Evolutionary conservation across 1,139 yeast species (phyloP), one percentile per base, ranked within the genome.

Genomic region (Candida albicans): DNA sequence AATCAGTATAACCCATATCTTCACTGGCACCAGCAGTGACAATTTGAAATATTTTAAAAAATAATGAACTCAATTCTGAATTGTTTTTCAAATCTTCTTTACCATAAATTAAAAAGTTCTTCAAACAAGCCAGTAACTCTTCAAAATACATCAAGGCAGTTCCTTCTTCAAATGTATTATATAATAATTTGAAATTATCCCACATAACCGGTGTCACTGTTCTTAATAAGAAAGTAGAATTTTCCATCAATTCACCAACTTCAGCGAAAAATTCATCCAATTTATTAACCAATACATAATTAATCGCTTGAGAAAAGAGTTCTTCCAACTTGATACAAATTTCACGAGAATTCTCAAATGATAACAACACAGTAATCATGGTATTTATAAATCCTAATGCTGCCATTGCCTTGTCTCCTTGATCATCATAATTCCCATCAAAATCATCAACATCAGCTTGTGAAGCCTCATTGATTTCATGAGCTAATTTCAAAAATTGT

Each of bases 361-460:
- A 87, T 47, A 90, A 65, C 41, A 93, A 67, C n/a, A 93, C 85
- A 1, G 96, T 89, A 40, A 89, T 83, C 72, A 91, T 81, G 2
- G 98, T 91, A 55, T 87, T 89, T 53, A 93, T 70, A 27, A 90
- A 77, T 29, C 98, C 97, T 39, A 87, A 67, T 0, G 95, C 96
- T 1, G 96, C 91, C 77, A 87, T 82, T 28, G 86, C 82, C 63
- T 91, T 93, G 51, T 89, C 96, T 27, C 83, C 80, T 49, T 75
- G 70, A 42, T 79, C 82, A 37, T 74, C 79, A 50, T 62, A 64
- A 13, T 65, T 69, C 33, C 67, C 74, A 37, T 67, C 74, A 33
- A 72, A 63, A 30, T 69, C 76, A 45, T 73, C 80, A 24, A 65
- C 57, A 30, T 77, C 81, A 12, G 68, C 68, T 46, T 77, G 70